Conservation (phyloP, 306 rosid species). For the Quercus glauca region DNA sequence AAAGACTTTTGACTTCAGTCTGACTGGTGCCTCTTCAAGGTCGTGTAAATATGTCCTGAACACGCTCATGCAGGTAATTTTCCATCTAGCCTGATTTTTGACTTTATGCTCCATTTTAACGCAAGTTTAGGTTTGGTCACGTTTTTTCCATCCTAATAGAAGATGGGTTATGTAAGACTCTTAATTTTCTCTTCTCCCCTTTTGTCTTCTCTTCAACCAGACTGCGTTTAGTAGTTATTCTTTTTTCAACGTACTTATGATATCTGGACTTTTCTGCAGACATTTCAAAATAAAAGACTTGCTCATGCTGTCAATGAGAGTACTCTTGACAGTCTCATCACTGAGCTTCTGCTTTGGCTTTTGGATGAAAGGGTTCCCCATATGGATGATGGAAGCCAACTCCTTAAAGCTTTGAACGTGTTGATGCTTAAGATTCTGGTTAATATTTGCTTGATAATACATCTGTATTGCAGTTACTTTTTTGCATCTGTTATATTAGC, state of each 20-base stretch:
- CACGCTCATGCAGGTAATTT: constrained; percentile 92
- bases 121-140: not conserved
- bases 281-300: constrained; percentile 91
- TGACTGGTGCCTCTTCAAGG: constrained; percentile 91
- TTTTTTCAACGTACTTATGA: constrained; percentile 6
- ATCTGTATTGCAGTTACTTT: not conserved
- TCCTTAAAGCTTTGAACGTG: constrained; percentile 92
- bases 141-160: not conserved
- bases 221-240: not conserved
- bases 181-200: not conserved
- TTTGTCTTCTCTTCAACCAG: not conserved
- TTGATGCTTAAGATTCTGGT: constrained; percentile 99
- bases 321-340: constrained; percentile 89
- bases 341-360: constrained; percentile 98
- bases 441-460: not conserved
- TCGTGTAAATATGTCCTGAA: constrained; percentile 98
- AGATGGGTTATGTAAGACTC: not conserved
- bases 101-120: constrained; percentile 8
- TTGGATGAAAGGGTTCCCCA: constrained; percentile 99
- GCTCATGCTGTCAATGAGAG: constrained; percentile 91
- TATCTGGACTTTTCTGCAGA: constrained; percentile 40
- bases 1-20: constrained; percentile 94
- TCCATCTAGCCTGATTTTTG: not conserved
- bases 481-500: not conserved
- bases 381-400: constrained; percentile 99